Percentiles rank a stretch among this genome's conserved stretches.
phyloP scores from a whole-genome alignment of 2,329 filamentous ascomycete species.

The Fusarium udum region DNA sequence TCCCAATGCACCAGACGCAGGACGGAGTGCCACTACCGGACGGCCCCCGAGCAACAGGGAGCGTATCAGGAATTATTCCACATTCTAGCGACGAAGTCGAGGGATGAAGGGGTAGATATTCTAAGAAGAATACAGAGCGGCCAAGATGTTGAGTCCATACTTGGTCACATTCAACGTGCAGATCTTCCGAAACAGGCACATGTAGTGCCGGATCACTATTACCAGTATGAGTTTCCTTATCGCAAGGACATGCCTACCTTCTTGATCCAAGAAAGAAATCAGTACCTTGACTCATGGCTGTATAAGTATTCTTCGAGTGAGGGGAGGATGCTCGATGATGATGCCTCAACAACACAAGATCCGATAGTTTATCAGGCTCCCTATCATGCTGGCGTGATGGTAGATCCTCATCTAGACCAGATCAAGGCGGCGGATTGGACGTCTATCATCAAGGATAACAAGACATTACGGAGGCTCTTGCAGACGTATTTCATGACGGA shows the following conservation, averaged over 20 bases:
- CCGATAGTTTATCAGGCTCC: not conserved
- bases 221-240: slow-evolving; percentile 1
- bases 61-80: not conserved
- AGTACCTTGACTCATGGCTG: not conserved
- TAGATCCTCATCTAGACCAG: not conserved
- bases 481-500: not conserved
- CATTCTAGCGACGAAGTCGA: not conserved
- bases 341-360: not conserved
- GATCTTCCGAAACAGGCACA: not conserved
- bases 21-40: not conserved
- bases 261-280: not conserved
- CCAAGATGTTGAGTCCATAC: not conserved
- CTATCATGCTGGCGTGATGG: not conserved
- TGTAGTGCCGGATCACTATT: not conserved
- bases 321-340: not conserved
- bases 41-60: not conserved
- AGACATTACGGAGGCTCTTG: not conserved
- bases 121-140: not conserved
- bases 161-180: not conserved
- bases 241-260: not conserved
- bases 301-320: not conserved
- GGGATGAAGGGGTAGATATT: not conserved
- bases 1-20: not conserved
- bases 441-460: not conserved
- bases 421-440: not conserved